Base-by-base conservation (phyloP, 2,329 filamentous ascomycete genomes). In the Pyrenochaeta sp. region DNA sequence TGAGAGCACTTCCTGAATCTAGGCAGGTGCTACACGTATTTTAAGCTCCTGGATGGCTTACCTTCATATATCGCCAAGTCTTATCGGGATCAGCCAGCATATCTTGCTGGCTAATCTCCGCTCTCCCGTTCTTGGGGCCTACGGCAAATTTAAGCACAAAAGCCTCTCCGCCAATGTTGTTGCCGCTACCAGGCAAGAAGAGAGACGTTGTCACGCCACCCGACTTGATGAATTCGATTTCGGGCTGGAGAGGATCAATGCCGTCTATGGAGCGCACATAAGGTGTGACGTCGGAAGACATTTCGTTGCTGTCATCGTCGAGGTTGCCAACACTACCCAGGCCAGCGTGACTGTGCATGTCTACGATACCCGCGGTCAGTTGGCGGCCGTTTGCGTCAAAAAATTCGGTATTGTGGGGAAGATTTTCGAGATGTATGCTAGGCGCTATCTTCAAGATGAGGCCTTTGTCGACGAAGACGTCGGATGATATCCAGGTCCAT, bases 121-220 rank as follows among this genome's bases (percentile, higher is more conserved):
- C 78, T 24, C 88, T 83, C 3, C 88, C 86, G 62, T 89, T 84
- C 0, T 79, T 66, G 54, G 81, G 81, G 22, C 88, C 88, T 10
- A 90, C 84, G 9, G 88, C 85, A 59, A 88, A 87, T 77, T 91
- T 91, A 72, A 91, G 84, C 4, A 88, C 83, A 56, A 83, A 91
- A 0, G 88, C 89, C 71, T 91, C 88, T 59, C 89, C 89, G 25
- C 87, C 89, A 40, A 91, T 90, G 70, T 90, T 91, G 74, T 90
- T 91, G n/a, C 84, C 87, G 0, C 86, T 89, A 1, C 89, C 89
- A 1, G 89, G 89, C 0, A 91, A 80, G 3, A 91, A 79, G 1
- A 91, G 79, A 25, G 85, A 88, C 0, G 88, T 90, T 0, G 89
- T 91, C 0, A 91, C 88, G n/a, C 89, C 89, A 7, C 89, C 89